Evolutionary conservation across 345 rosid genomes (phyloP).

Genomic region (Aegle marmelos): DNA sequence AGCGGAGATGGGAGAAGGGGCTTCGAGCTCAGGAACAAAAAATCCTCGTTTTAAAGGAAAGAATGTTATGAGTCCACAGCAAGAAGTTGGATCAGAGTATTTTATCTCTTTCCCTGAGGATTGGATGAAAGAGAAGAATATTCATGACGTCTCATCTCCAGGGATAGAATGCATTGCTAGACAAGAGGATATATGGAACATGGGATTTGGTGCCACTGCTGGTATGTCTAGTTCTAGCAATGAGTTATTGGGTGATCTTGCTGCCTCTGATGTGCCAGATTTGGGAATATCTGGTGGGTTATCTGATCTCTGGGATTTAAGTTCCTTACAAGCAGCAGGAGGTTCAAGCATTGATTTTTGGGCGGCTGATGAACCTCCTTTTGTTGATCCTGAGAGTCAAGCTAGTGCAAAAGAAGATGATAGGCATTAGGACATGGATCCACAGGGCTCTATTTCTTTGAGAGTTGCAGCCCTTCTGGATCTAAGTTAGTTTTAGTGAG

Average conservation of each 20-base stretch:
- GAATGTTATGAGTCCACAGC: conserved; percentile 35
- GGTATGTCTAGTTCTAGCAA: conserved; percentile 46
- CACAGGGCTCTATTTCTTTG: conserved; percentile 24
- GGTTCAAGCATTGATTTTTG: conserved; percentile 40
- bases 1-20: conserved; percentile 30
- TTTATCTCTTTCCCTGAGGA: conserved; percentile 54
- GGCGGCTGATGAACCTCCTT: conserved; percentile 39
- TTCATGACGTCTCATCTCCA: conserved; percentile 32
- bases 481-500: conserved; percentile 14
- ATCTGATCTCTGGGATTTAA: conserved; percentile 72
- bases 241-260: conserved; percentile 51
- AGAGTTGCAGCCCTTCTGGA: conserved; percentile 19
- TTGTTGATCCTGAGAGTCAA: conserved; percentile 19
- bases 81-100: conserved; percentile 41
- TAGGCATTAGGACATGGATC: conserved; percentile 25
- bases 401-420: conserved; percentile 29
- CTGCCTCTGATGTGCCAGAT: conserved; percentile 45
- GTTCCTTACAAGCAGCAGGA: conserved; percentile 44
- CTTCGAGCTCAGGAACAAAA: conserved; percentile 26
- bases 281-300: conserved; percentile 42
- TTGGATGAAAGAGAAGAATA: conserved; percentile 26
- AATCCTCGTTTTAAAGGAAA: conserved; percentile 42
- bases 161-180: conserved; percentile 36
- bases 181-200: conserved; percentile 64
- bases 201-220: conserved; percentile 49